Base-by-base conservation (phyloP, 2,329 filamentous ascomycete species). In the Pyrenophora graminea region DNA sequence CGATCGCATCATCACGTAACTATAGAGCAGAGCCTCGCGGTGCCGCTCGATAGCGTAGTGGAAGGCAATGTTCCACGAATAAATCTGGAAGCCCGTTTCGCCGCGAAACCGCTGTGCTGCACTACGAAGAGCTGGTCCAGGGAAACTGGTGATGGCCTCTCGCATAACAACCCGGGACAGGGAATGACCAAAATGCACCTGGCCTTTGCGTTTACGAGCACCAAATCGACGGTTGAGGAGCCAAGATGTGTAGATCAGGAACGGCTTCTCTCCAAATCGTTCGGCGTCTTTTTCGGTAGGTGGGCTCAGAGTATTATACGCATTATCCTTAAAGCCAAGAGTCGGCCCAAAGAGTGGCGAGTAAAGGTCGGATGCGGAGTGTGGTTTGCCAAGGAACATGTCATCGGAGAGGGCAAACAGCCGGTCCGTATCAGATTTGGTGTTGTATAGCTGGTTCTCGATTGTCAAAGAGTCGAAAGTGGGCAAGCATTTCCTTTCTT, bases 1-100 rank as follows among this genome's bases (percentile, higher is more conserved):
- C 12, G 66, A 70, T 6, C 73, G 68, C 6, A 72, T 62, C 69
- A 76, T 74, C 44, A 78, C 64, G 46, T 75, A 77, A 31, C 73
- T 75, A 74, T 75, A 78, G 12, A 78, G 62, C 17, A 78, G 58
- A 4, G 72, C 75, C 53, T 78, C 76, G 2, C 76, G 64, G 47
- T 77, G 75, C 19, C 76, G 59, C 57, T 78, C 75, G 44, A 77
- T 77, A 12, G 69, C 74, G 58, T 77, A 77, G 56, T 78, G 76
- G 55, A 77, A 77, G 13, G 67, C 59, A 0, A 69, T 68, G 51
- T 69, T 77, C 75, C 76, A 77, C 1, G 74, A 74, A 50, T 76
- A 77, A 1, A 77, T 66, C 61, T 78, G 75, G 49, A 74, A 77
- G 1, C 66, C 66, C 2, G 70, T 72, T 53, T 78, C 75, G 18